phyloP scores from a whole-genome alignment of 441 rosid genomes.

The Populus trichocarpa region DNA sequence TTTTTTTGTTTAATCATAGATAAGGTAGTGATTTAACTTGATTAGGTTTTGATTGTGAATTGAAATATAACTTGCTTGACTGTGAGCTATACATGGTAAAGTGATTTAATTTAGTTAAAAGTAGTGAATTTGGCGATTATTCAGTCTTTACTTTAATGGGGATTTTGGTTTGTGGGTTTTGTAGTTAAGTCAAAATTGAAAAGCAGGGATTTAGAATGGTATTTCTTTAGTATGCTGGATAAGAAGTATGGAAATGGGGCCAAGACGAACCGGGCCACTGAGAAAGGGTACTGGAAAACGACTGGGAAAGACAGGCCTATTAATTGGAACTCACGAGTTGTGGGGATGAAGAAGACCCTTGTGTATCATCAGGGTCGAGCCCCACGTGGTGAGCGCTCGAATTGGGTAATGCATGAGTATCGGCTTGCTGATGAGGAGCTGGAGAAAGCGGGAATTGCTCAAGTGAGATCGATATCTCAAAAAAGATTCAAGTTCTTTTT shows the following conservation, averaged over 20 bases:
- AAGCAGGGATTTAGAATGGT: conserved; percentile 95
- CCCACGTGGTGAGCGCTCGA: conserved; percentile 78
- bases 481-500: background rate
- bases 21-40: background rate
- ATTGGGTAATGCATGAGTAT: conserved; percentile 99
- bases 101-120: background rate
- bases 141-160: background rate
- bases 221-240: conserved; percentile 78
- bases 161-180: background rate
- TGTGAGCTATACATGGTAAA: background rate
- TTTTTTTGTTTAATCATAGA: background rate
- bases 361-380: conserved; percentile 90
- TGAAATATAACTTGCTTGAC: background rate
- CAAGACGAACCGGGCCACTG: conserved; percentile 91
- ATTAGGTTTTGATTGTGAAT: background rate
- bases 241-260: conserved; percentile 84
- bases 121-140: background rate
- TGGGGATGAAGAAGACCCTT: conserved; percentile 97
- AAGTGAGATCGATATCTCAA: conserved; percentile 41
- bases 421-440: conserved; percentile 72
- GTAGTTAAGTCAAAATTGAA: conserved; percentile 81
- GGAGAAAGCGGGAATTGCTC: conserved; percentile 53
- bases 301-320: conserved; percentile 88
- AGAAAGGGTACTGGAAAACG: conserved; percentile 97
- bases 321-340: conserved; percentile 34